Percentiles rank a stretch among this genome's conserved stretches.
Evolutionary conservation across 2,329 filamentous ascomycete species (phyloP).

Genomic region (Epicoccum sorghinum): DNA sequence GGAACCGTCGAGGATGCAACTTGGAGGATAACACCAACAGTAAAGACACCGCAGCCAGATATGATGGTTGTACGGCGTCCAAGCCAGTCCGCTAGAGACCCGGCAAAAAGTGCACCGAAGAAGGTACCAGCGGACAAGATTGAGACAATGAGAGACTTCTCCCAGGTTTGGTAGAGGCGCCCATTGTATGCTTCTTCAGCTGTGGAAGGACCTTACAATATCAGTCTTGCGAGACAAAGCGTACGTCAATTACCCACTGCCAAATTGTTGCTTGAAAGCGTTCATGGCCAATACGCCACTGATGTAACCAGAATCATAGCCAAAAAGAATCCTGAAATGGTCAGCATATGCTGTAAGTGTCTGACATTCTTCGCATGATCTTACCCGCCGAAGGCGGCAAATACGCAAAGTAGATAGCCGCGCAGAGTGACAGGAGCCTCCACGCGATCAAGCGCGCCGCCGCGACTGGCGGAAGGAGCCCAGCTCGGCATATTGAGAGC

Average conservation of each 20-base stretch:
- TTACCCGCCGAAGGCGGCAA: conserved; percentile 59
- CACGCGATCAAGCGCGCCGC: conserved; percentile 58
- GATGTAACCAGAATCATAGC: conserved; percentile 80
- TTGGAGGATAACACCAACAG: conserved; percentile 47
- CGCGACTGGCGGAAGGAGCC: conserved; percentile 28
- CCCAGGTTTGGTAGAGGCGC: conserved; percentile 46
- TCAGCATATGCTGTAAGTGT: neutral
- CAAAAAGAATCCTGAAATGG: conserved; percentile 65
- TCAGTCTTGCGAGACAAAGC: neutral
- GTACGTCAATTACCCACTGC: conserved; percentile 44
- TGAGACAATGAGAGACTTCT: conserved; percentile 77
- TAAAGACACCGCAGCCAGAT: conserved; percentile 44
- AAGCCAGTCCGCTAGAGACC: conserved; percentile 68
- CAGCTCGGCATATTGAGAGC: conserved; percentile 31
- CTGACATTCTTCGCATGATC: neutral
- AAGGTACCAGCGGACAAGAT: conserved; percentile 86
- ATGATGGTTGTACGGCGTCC: conserved; percentile 71
- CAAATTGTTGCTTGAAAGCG: conserved; percentile 45
- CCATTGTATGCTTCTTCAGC: conserved; percentile 48
- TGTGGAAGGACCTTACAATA: conserved; percentile 62
- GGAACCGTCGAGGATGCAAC: conserved; percentile 41
- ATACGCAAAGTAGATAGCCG: conserved; percentile 54
- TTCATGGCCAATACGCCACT: conserved; percentile 63
- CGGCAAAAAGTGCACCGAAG: conserved; percentile 74
- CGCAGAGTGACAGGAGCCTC: conserved; percentile 57